A percentile compares a stretch with the other conserved stretches of the same genome.
Conservation (phyloP, 352 stramenopile species). For the Phytophthora pinifolia region DNA sequence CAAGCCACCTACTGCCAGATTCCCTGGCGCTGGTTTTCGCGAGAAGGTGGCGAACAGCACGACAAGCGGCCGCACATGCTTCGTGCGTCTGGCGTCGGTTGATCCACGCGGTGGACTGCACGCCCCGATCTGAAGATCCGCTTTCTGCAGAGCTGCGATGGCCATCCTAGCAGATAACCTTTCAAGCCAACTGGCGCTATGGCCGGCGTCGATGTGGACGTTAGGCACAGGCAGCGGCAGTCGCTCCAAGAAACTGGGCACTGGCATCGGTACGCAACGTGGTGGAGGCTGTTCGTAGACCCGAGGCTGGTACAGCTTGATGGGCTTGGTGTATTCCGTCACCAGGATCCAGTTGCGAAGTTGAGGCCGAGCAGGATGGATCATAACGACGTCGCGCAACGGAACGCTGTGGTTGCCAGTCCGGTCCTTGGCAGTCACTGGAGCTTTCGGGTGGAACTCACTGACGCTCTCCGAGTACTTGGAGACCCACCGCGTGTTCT, state of each 20-base stretch:
- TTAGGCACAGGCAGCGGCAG: conserved; percentile 73
- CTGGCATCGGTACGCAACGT: conserved; percentile 88
- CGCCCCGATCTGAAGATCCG: conserved; percentile 61
- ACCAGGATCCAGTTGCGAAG: conserved; percentile 63
- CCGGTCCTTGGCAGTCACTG: conserved; percentile 80
- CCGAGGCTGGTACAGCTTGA: conserved; percentile 77
- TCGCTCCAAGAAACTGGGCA: conserved; percentile 74
- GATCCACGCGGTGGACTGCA: conserved; percentile 60
- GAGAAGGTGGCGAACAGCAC: conserved; percentile 92
- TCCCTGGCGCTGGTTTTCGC: conserved; percentile 76
- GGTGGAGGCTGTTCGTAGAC: conserved; percentile 80
- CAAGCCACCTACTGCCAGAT: conserved; percentile 85
- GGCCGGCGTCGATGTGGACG: conserved; percentile 54
- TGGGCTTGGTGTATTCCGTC: conserved; percentile 63
- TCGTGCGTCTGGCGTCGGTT: conserved; percentile 68
- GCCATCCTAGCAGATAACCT: conserved; percentile 53
- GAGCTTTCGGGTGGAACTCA: conserved; percentile 68
- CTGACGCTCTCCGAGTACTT: conserved; percentile 62
- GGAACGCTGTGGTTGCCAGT: conserved; percentile 28
- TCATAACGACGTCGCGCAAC: conserved; percentile 53
- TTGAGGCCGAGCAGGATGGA: conserved; percentile 57
- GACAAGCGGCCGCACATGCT: conserved; percentile 75
- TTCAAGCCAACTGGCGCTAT: conserved; percentile 73
- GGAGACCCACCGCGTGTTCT: conserved; percentile 68
- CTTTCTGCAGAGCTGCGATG: conserved; percentile 54